Evolutionary conservation across 2,329 filamentous ascomycete species (phyloP).

Genomic region (Phaeosphaeriaceae sp.): DNA sequence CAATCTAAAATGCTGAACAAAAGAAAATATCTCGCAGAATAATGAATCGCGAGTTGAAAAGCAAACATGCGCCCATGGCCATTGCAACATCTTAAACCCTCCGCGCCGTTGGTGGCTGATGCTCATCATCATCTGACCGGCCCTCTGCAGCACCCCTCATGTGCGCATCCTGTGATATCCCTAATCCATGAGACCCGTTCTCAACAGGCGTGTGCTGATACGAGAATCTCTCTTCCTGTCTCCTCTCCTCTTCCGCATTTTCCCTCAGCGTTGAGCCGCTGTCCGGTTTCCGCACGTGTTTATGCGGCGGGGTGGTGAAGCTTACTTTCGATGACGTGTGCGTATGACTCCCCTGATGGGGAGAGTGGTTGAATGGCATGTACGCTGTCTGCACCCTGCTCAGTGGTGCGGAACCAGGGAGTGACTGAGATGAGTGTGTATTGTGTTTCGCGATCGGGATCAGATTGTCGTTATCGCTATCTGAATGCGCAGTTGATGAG

Average conservation of each 20-base stretch:
- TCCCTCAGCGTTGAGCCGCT: not conserved
- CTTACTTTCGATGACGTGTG: not conserved
- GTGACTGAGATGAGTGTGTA: constrained; percentile 2
- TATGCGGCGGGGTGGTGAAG: not conserved
- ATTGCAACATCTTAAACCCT: not conserved
- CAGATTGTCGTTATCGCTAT: constrained; percentile 9
- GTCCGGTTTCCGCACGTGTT: not conserved
- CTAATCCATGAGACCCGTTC: not conserved
- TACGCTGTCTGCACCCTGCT: constrained; percentile 11
- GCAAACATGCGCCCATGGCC: not conserved
- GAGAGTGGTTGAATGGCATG: constrained; percentile 10
- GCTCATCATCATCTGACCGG: not conserved
- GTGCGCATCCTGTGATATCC: not conserved
- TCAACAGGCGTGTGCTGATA: not conserved
- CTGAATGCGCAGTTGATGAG: constrained; percentile 2
- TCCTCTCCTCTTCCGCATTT: not conserved
- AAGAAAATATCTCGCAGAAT: not conserved
- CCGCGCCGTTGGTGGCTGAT: not conserved
- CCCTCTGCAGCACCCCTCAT: not conserved
- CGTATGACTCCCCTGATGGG: not conserved
- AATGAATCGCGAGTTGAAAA: not conserved
- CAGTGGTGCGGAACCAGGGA: constrained; percentile 3
- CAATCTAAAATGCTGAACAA: not conserved
- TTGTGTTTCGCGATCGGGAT: constrained; percentile 9
- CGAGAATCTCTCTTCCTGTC: not conserved